Evolutionary conservation across 305 asterid genomes (phyloP).

Genomic region (Fraxinus sp.): DNA sequence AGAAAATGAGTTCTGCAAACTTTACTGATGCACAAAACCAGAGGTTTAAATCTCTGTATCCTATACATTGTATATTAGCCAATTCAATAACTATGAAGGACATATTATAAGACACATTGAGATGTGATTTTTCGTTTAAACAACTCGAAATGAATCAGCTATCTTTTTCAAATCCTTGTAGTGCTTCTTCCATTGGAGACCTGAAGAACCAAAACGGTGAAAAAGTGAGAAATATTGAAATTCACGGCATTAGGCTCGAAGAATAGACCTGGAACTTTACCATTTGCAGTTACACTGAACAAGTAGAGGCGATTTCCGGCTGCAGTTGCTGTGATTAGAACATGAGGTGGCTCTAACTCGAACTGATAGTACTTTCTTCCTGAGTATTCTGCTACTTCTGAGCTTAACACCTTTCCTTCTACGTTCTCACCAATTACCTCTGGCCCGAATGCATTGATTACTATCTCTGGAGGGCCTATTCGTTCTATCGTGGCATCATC

Average conservation of each 20-base stretch:
- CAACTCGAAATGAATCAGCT: constrained; percentile 37
- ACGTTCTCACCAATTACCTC: constrained; percentile 92
- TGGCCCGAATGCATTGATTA: constrained; percentile 93
- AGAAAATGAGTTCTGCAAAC: neutral
- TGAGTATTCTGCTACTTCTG: constrained; percentile 52
- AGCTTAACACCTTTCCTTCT: constrained; percentile 82
- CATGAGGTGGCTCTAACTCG: constrained; percentile 92
- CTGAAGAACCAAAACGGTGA: constrained; percentile 20
- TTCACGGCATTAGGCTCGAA: constrained; percentile 3
- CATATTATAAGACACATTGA: neutral
- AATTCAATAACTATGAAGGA: neutral
- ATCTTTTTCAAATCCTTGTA: constrained; percentile 5
- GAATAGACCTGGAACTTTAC: constrained; percentile 34
- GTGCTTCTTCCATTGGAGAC: constrained; percentile 86
- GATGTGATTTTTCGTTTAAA: constrained; percentile 21
- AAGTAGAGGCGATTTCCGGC: constrained; percentile 94
- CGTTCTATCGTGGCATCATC: constrained; percentile 75
- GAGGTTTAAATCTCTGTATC: constrained; percentile 18
- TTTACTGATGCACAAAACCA: neutral
- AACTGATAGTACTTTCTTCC: constrained; percentile 89
- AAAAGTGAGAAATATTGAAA: neutral
- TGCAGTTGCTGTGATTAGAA: constrained; percentile 89
- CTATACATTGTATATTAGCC: constrained; percentile 1
- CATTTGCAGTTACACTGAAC: constrained; percentile 76
- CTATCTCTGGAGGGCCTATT: constrained; percentile 85